phyloP scores from a whole-genome alignment of 2,329 filamentous ascomycete genomes.

The Colletotrichum salicis region DNA sequence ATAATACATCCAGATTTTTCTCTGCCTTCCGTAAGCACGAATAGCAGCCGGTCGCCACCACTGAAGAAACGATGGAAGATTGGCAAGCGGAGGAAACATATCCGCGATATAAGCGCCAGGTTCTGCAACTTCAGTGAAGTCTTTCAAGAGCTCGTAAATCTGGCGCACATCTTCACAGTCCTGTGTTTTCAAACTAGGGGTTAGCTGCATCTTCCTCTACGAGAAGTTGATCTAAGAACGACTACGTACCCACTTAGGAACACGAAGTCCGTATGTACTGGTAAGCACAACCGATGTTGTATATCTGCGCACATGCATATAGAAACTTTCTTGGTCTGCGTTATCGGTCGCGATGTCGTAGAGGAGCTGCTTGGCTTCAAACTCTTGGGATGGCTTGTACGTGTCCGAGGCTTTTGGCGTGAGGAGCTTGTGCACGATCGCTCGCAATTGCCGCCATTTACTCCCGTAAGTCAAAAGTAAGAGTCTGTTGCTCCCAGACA shows the following conservation, averaged over 20 bases:
- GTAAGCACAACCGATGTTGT: neutral
- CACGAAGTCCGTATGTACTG: neutral
- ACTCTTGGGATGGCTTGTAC: neutral
- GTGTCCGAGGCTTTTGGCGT: neutral
- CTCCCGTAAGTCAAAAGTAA: neutral
- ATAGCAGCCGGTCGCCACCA: neutral
- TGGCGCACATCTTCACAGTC: neutral
- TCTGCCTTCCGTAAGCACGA: neutral
- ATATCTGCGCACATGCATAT: neutral
- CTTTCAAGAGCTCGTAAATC: neutral
- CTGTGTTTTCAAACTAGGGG: neutral
- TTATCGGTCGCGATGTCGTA: neutral
- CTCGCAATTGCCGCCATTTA: neutral
- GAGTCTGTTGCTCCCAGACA: neutral
- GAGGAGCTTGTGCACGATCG: neutral
- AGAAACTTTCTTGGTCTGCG: neutral
- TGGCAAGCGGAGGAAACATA: neutral
- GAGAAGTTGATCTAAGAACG: neutral
- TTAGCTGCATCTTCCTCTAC: neutral
- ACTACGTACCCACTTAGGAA: neutral
- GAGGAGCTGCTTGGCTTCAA: neutral
- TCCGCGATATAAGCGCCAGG: neutral
- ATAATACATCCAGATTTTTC: slow-evolving; percentile 1
- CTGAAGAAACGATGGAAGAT: neutral
- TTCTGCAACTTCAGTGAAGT: neutral